Evolutionary conservation across 225 moss, liverwort and hornwort genomes (phyloP).

Genomic region (Polytrichum formosum): DNA sequence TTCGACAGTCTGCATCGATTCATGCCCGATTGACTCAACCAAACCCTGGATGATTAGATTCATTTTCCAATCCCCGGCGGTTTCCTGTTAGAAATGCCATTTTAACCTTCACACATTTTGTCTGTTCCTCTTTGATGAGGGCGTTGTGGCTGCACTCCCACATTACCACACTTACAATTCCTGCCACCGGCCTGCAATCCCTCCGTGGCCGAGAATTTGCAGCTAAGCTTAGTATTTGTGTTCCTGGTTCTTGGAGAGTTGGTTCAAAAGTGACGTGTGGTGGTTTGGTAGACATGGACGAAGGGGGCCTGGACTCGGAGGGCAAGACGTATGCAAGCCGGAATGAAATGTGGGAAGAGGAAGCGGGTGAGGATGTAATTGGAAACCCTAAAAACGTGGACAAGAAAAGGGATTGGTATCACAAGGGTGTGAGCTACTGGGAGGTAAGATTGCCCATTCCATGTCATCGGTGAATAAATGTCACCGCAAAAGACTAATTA

Average conservation of each 20-base stretch:
- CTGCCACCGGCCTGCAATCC: too few species aligned
- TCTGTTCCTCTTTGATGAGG: too few species aligned
- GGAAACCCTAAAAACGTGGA: constrained; percentile 15
- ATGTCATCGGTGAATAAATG: constrained; percentile 3
- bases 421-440: constrained; percentile 39
- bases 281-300: constrained; percentile 15
- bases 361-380: constrained; percentile 25
- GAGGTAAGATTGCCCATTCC: constrained; percentile 24
- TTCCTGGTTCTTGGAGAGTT: not conserved
- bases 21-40: too few species aligned
- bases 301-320: constrained; percentile 19
- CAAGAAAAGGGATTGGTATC: constrained; percentile 23
- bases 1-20: too few species aligned
- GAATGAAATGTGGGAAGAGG: constrained; percentile 31
- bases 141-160: too few species aligned
- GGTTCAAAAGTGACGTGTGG: not conserved
- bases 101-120: too few species aligned
- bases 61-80: too few species aligned
- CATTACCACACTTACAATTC: too few species aligned
- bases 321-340: constrained; percentile 26
- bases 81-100: too few species aligned
- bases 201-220: too few species aligned
- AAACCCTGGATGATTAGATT: too few species aligned
- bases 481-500: not conserved
- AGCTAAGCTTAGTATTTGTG: too few species aligned